phyloP scores from a whole-genome alignment of 148 eudicot species.

The Cornus controversa region DNA sequence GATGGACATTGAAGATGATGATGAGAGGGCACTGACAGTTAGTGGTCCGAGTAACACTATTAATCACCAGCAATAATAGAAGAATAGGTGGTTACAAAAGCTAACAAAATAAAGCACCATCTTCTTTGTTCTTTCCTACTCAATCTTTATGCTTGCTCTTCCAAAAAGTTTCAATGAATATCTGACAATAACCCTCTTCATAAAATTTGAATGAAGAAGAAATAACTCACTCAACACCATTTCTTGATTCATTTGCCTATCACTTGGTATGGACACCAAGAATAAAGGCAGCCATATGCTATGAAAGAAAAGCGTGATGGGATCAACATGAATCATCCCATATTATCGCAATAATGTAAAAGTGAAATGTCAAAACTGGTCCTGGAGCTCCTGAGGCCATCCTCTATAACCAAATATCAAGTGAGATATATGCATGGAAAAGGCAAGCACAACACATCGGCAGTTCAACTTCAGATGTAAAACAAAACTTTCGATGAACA shows the following conservation, averaged over 20 bases:
- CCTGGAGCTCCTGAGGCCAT: constrained; percentile 39
- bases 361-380: constrained; percentile 28
- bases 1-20: not conserved
- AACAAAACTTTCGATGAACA: constrained; percentile 80
- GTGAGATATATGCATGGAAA: constrained; percentile 50
- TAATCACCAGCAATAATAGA: not conserved
- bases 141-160: not conserved
- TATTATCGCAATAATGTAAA: not conserved
- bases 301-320: not conserved
- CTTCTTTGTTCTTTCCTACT: not conserved
- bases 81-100: not conserved
- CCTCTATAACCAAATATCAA: constrained; percentile 55
- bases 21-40: not conserved
- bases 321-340: constrained; percentile 8
- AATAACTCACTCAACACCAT: constrained; percentile 14
- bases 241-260: constrained; percentile 12
- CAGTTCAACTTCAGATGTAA: constrained; percentile 92
- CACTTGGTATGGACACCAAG: constrained; percentile 16
- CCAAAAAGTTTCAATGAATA: too few species aligned
- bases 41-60: not conserved
- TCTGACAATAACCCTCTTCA: too few species aligned
- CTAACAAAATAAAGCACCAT: not conserved
- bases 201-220: not conserved
- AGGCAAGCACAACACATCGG: constrained; percentile 78
- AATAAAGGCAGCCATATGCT: constrained; percentile 15